Base-by-base conservation (phyloP, 2,329 filamentous ascomycete species). In the Didymella lethalis region DNA sequence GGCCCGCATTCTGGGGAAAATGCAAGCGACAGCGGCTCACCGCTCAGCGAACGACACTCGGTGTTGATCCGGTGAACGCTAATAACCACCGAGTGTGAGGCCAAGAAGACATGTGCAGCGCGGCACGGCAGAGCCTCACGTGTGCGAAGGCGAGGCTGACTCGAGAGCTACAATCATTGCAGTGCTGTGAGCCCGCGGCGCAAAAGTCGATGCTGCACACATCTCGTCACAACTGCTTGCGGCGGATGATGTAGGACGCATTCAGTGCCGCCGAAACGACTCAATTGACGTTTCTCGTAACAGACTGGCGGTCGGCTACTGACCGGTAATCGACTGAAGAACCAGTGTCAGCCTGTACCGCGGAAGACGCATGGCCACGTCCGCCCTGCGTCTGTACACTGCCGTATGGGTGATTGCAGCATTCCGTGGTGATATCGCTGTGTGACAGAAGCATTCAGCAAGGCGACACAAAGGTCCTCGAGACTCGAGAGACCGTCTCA, bases 51-150 rank as follows among this genome's bases (percentile, higher is more conserved):
- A 59, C 47, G 41, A 43, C 41, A 46, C 41, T 50, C 40, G 56
- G 45, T 36, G 56, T 50, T 47, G 50, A 36, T 54, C 56, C 50
- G 46, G 41, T 29, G 32, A 46, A 28, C 50, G 50, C 56, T 47
- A 54, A 38, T 54, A 32, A 54, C 50, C 56, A 50, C 32, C 20
- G 12, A 44, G 18, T 54, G 46, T 49, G 20, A 32, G 18, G n/a
- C 41, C 26, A 25, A n/a, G 2, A 25, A 45, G 46, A 50, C 56
- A 54, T 26, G 49, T 54, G 56, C 34, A n/a, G 20, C 16, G 32
- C 49, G 11, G 28, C 46, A 47, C 40, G 54, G 41, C 47, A 54
- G 50, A 54, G 50, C 56, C 46, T 50, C 56, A 59, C 56, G 46
- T 59, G 49, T 43, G 46, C 41, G 18, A 46, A 36, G 20, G 46